These are phyloP conservation scores for Auriscalpium orientale DNA, from an alignment of 768 basidiomycete genomes.

Conservation along the genomic window DNA sequence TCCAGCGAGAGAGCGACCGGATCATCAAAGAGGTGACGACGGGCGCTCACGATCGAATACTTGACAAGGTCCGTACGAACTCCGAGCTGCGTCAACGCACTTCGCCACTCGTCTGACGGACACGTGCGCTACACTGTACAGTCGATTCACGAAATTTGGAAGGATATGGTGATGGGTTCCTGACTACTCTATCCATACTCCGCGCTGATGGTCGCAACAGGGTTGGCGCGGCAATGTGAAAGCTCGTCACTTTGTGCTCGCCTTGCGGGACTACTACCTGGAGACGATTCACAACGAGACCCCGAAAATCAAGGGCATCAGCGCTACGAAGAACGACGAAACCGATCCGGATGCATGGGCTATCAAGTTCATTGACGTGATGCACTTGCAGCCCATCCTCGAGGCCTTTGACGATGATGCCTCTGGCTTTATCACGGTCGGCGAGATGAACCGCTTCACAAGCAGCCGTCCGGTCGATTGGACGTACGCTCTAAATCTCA, in stretches of 20 bases:
- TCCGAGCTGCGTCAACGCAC: neutral
- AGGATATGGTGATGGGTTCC: slow-evolving; percentile 18
- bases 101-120: neutral
- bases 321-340: neutral
- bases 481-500: slow-evolving; percentile 12
- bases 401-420: slow-evolving; percentile 8
- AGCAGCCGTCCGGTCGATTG: slow-evolving; percentile 15
- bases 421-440: slow-evolving; percentile 22
- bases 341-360: slow-evolving; percentile 15
- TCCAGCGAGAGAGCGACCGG: slow-evolving; percentile 13
- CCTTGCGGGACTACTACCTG: slow-evolving; percentile 22
- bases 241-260: slow-evolving; percentile 5
- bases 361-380: slow-evolving; percentile 7
- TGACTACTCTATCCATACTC: neutral
- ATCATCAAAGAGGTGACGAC: slow-evolving; percentile 12
- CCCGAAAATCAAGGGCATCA: slow-evolving; percentile 5
- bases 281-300: slow-evolving; percentile 11
- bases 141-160: slow-evolving; percentile 12
- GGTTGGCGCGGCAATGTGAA: slow-evolving; percentile 6
- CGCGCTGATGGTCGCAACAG: neutral
- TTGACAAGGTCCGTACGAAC: neutral
- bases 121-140: neutral
- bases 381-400: slow-evolving; percentile 14
- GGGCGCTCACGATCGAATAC: slow-evolving; percentile 21
- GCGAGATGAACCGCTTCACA: slow-evolving; percentile 24